Conservation (phyloP, 1,284 basidiomycete genomes). For the Ustilago hordei region DNA sequence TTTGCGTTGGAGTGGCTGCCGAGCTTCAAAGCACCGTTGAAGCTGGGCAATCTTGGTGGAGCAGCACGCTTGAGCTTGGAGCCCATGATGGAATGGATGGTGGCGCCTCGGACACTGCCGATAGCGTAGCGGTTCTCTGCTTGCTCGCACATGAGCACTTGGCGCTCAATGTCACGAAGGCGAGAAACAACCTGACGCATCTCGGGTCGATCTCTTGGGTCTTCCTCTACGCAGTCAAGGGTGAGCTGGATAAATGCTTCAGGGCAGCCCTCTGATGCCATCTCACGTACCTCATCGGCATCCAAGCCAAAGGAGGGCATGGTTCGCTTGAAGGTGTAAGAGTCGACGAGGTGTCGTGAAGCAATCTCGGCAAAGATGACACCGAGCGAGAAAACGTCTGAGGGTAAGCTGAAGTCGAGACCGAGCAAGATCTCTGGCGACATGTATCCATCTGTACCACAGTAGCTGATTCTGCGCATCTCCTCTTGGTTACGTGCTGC, state of each 20-base stretch:
- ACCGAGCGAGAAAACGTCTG: slow-evolving; percentile 93
- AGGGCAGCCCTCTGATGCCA: slow-evolving; percentile 83
- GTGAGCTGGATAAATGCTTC: slow-evolving; percentile 81
- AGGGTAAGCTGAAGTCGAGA: slow-evolving; percentile 89
- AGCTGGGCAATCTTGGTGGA: slow-evolving; percentile 84
- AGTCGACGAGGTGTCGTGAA: slow-evolving; percentile 83
- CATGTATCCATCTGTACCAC: slow-evolving; percentile 83
- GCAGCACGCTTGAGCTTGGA: slow-evolving; percentile 61
- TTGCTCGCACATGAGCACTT: slow-evolving; percentile 71
- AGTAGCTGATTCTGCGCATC: slow-evolving; percentile 90
- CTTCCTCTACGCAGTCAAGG: slow-evolving; percentile 80
- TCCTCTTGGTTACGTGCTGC: slow-evolving; percentile 91
- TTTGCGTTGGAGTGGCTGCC: slow-evolving; percentile 60
- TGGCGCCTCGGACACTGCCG: slow-evolving; percentile 74
- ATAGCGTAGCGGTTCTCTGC: slow-evolving; percentile 73
- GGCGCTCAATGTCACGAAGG: slow-evolving; percentile 81
- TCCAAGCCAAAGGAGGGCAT: slow-evolving; percentile 78
- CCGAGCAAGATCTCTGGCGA: slow-evolving; percentile 90
- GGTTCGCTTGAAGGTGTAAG: slow-evolving; percentile 66
- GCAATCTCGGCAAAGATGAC: slow-evolving; percentile 94
- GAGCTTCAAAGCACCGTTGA: slow-evolving; percentile 79
- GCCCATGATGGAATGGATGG: slow-evolving; percentile 57
- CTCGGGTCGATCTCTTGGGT: slow-evolving; percentile 79
- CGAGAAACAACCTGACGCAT: slow-evolving; percentile 82
- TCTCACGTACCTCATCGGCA: slow-evolving; percentile 77